Evolutionary conservation across 2,329 filamentous ascomycete genomes (phyloP).

Genomic region (Sclerotinia nivalis): DNA sequence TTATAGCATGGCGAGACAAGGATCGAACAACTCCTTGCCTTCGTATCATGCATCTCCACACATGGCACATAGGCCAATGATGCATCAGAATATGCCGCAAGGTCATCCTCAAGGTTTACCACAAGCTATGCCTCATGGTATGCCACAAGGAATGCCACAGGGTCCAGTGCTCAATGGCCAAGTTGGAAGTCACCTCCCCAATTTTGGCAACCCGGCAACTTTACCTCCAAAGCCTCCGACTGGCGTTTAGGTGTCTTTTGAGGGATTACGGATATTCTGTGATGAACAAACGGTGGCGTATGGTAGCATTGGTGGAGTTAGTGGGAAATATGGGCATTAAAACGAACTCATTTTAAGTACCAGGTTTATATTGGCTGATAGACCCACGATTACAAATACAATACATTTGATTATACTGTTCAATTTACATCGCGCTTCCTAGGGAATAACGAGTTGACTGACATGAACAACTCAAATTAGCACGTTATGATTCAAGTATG

Average conservation of each 20-base stretch:
- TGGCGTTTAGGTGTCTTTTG: conserved; percentile 36
- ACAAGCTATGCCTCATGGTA: conserved; percentile 32
- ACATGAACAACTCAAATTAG: background rate
- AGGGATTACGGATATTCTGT: conserved; percentile 32
- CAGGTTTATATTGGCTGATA: conserved; percentile 40
- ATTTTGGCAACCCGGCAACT: conserved; percentile 55
- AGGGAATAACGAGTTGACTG: background rate
- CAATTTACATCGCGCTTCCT: background rate
- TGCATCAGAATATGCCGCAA: conserved; percentile 40
- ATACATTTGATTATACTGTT: conserved; percentile 20
- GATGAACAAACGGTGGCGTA: conserved; percentile 40
- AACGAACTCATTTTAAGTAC: conserved; percentile 35
- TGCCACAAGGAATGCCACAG: conserved; percentile 34
- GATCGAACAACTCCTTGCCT: conserved; percentile 42
- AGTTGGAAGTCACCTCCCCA: conserved; percentile 52
- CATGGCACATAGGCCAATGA: conserved; percentile 41
- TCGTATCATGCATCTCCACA: conserved; percentile 43
- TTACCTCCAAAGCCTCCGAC: conserved; percentile 57
- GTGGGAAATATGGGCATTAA: conserved; percentile 37
- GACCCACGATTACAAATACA: conserved; percentile 36
- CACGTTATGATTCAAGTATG: background rate
- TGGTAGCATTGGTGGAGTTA: conserved; percentile 43
- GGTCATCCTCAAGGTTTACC: conserved; percentile 34
- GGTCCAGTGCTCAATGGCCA: conserved; percentile 38
- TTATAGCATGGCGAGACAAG: conserved; percentile 42